Percentiles rank a stretch among this genome's conserved stretches.
These are phyloP conservation scores for Botryotinia globosa DNA, from an alignment of 2,329 filamentous ascomycete genomes.

Conservation along the genomic window DNA sequence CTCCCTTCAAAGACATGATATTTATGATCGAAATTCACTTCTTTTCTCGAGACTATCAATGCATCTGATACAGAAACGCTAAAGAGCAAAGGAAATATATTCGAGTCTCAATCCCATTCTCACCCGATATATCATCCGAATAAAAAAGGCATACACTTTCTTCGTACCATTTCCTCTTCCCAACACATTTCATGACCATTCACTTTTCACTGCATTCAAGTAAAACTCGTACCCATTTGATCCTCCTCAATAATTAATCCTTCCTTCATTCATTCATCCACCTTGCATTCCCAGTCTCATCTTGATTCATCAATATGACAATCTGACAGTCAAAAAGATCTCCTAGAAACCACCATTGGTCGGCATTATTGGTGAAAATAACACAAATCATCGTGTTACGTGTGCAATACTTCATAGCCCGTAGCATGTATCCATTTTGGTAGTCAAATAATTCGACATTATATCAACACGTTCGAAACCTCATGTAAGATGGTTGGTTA, in stretches of 20 bases:
- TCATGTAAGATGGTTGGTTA: background rate
- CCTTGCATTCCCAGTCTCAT: background rate
- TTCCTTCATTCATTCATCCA: background rate
- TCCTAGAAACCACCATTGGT: background rate
- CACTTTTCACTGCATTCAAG: background rate
- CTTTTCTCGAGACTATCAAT: slow-evolving; percentile 32
- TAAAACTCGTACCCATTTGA: background rate
- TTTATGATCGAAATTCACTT: background rate
- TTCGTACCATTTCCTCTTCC: background rate
- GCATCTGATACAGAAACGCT: slow-evolving; percentile 16
- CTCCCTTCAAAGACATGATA: background rate
- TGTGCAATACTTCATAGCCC: background rate
- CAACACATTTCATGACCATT: background rate
- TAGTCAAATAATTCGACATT: background rate
- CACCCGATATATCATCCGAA: background rate
- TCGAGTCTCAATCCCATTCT: background rate
- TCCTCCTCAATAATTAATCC: slow-evolving; percentile 7
- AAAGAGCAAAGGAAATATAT: slow-evolving; percentile 36
- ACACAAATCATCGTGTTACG: background rate
- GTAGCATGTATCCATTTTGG: slow-evolving; percentile 23
- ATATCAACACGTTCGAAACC: slow-evolving; percentile 13
- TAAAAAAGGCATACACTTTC: background rate
- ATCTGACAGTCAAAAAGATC: background rate
- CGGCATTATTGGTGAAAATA: background rate
- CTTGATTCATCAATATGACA: slow-evolving; percentile 14